Percentiles rank a stretch among this genome's conserved stretches.
Conservation (phyloP, 2,329 filamentous ascomycete species). For the Sclerotinia spermophila region DNA sequence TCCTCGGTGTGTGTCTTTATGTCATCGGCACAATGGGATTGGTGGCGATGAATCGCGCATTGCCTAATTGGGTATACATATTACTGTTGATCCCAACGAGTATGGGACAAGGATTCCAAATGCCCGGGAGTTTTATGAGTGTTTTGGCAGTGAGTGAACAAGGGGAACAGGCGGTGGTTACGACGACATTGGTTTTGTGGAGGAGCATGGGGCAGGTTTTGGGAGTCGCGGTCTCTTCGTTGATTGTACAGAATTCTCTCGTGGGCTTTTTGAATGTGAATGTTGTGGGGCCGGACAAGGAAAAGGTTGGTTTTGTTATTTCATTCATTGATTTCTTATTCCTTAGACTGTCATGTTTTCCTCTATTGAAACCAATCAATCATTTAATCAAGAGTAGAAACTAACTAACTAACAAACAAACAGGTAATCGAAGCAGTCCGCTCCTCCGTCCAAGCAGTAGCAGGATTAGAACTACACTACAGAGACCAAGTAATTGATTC, state of each 20-base stretch:
- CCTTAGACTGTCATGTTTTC: not conserved
- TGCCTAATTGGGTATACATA: slow-evolving; percentile 52
- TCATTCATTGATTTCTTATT: not conserved
- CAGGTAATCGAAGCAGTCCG: slow-evolving; percentile 50
- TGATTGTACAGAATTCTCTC: slow-evolving; percentile 70
- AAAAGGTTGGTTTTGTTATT: slow-evolving; percentile 35
- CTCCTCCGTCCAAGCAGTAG: slow-evolving; percentile 53
- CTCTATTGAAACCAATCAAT: too few species aligned
- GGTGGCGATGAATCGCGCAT: slow-evolving; percentile 47
- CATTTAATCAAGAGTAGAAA: not conserved
- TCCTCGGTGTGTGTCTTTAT: slow-evolving; percentile 47
- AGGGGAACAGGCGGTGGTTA: slow-evolving; percentile 63
- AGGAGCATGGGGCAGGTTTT: slow-evolving; percentile 68
- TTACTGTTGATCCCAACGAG: slow-evolving; percentile 54
- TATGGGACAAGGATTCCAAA: slow-evolving; percentile 60
- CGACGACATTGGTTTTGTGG: slow-evolving; percentile 68
- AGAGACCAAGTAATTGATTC: slow-evolving; percentile 52
- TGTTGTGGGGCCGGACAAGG: slow-evolving; percentile 58
- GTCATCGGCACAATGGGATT: slow-evolving; percentile 51
- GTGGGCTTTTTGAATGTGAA: slow-evolving; percentile 54
- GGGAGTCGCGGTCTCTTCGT: slow-evolving; percentile 67
- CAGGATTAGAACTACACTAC: slow-evolving; percentile 43
- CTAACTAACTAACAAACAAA: not conserved
- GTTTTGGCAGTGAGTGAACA: slow-evolving; percentile 58
- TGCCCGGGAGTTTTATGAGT: slow-evolving; percentile 61